Base-by-base conservation (phyloP, 208 protist genomes). In the Wallacemonas sp. region DNA sequence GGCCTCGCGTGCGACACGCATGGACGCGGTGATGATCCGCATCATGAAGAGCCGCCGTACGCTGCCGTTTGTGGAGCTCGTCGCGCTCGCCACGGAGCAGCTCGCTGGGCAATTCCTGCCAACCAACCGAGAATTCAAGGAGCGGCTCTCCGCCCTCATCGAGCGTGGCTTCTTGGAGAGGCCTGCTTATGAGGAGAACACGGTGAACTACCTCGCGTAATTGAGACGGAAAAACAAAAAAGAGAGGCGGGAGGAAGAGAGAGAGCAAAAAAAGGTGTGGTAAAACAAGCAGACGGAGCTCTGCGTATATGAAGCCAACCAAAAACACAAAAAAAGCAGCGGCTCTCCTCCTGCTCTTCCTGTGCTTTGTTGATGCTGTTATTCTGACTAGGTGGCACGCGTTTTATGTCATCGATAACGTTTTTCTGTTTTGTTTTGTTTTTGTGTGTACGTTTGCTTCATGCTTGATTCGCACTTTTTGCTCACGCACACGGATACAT, bases 21-120 rank as follows among this genome's bases (percentile, higher is more conserved):
- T 89, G 21, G 85, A 90, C 51, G 79, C 88, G 3, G 84, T 80
- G 1, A 62, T 91, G 44, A 72, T 94, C 28, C 77, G 83, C 14
- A 64, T 89, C 31, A 85, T 94, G 68, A 94, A 94, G 68, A 79
- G 74, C 31, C 73, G 74, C 19, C 69, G 82, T n/a, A 56, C 65
- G 3, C 61, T 88, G 41, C 33, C 54, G 26, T 88, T 81, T 55
- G 66, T 72, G 22, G 85, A 94, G 27, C 49, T 94, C 4, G 26
- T 88, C 15, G 71, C 78, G 21, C 42, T 66, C 6, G 80, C 84
- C 15, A 68, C 63, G 12, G 59, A 78, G 69, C 84, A 91, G 68
- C 70, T 94, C 0, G 68, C 79, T 12, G 47, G 62, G 0, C 72
- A 82, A 21, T 94, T 94, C 58, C 14, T 69, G 28, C 82, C 88